A percentile compares a stretch with the other conserved stretches of the same genome.
phyloP scores from a whole-genome alignment of 164 flowering plant genomes.

The Protea cynaroides region DNA sequence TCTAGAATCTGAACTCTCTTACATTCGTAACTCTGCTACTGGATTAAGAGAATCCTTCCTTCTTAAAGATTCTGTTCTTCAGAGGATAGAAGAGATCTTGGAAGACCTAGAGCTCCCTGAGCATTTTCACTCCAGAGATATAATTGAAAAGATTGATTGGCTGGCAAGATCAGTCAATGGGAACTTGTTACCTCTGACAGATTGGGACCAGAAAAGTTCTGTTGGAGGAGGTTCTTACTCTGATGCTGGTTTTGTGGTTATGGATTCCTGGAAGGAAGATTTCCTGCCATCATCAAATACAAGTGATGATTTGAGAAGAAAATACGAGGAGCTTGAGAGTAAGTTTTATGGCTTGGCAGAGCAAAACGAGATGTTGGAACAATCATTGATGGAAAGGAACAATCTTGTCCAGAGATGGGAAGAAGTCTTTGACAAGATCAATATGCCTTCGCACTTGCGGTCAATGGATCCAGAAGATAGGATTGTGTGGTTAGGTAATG shows the following conservation, averaged over 20 bases:
- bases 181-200: constrained; percentile 43
- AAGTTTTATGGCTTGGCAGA: constrained; percentile 88
- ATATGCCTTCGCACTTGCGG: constrained; percentile 64
- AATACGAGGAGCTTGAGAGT: constrained; percentile 77
- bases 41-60: constrained; percentile 91
- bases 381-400: constrained; percentile 94
- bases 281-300: constrained; percentile 31
- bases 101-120: constrained; percentile 96
- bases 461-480: constrained; percentile 81
- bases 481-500: constrained; percentile 75
- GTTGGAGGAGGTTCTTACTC: constrained; percentile 59
- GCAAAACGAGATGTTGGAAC: constrained; percentile 98
- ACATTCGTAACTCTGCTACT: constrained; percentile 95
- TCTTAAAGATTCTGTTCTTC: constrained; percentile 88
- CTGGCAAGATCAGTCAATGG: constrained; percentile 63
- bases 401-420: constrained; percentile 87
- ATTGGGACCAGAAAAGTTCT: constrained; percentile 74
- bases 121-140: constrained; percentile 71
- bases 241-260: constrained; percentile 56
- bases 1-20: constrained; percentile 93
- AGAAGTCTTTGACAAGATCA: constrained; percentile 60
- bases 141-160: constrained; percentile 88
- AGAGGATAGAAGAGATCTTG: constrained; percentile 89
- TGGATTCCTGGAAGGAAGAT: constrained; percentile 70
- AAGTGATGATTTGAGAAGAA: constrained; percentile 59